Percentiles rank a stretch among this genome's conserved stretches.
phyloP scores from a whole-genome alignment of 2,329 filamentous ascomycete genomes.

The Fusarium nygamai region DNA sequence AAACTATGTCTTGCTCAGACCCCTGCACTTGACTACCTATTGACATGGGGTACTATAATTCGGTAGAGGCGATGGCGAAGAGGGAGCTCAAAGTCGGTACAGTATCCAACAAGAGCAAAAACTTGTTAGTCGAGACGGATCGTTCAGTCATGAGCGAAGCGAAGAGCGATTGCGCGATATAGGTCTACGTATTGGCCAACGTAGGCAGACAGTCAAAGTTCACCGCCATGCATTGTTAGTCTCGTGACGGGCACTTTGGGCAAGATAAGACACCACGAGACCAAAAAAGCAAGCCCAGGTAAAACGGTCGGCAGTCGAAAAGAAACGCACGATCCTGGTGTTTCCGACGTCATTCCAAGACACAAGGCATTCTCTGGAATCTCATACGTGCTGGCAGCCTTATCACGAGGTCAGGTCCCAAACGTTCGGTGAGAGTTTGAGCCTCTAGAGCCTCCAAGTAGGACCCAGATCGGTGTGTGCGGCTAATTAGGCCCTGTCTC shows the following conservation, averaged over 20 bases:
- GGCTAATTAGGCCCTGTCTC: slow-evolving; percentile 25
- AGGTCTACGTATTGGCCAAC: slow-evolving; percentile 12
- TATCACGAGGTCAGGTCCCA: slow-evolving; percentile 31
- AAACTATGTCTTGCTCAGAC: slow-evolving; percentile 21
- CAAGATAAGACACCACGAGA: slow-evolving; percentile 30
- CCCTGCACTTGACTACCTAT: slow-evolving; percentile 29
- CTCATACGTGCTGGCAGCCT: slow-evolving; percentile 3
- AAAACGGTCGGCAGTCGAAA: slow-evolving; percentile 28
- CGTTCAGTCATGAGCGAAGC: not conserved
- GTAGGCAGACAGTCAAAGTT: slow-evolving; percentile 3
- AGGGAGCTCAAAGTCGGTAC: not conserved
- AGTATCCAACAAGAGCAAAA: slow-evolving; percentile 9
- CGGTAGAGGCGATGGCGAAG: slow-evolving; percentile 12
- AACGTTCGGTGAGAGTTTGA: slow-evolving; percentile 32
- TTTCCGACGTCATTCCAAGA: slow-evolving; percentile 32
- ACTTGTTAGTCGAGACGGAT: slow-evolving; percentile 13
- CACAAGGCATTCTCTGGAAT: slow-evolving; percentile 25
- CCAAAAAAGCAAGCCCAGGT: slow-evolving; percentile 16
- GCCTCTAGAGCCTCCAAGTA: slow-evolving; percentile 12
- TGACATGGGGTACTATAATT: slow-evolving; percentile 36
- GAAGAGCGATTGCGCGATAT: slow-evolving; percentile 18
- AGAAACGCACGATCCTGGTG: slow-evolving; percentile 9
- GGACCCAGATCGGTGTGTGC: slow-evolving; percentile 24
- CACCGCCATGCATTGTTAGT: slow-evolving; percentile 29
- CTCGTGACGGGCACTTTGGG: slow-evolving; percentile 20